Percentiles rank a stretch among this genome's conserved stretches.
Evolutionary conservation across 2,329 filamentous ascomycete species (phyloP).

Genomic region (Trichoderma sp.): DNA sequence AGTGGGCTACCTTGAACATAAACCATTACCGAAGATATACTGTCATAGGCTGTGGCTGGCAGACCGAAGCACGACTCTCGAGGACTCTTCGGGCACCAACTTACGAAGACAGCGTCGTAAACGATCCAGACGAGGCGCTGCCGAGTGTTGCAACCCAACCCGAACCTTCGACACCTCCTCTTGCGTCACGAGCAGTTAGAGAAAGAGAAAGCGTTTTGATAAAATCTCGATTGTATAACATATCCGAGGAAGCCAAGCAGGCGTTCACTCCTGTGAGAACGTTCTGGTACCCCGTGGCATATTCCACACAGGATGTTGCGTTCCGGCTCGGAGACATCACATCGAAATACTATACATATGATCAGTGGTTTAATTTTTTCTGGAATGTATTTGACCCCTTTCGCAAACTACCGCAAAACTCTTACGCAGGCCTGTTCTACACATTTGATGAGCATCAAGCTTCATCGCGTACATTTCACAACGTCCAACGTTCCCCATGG

Average conservation of each 20-base stretch:
- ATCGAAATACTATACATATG: conserved; percentile 24
- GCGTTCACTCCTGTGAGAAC: conserved; percentile 29
- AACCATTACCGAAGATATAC: conserved; percentile 53
- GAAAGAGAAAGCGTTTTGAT: not conserved
- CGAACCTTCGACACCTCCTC: not conserved
- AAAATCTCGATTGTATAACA: not conserved
- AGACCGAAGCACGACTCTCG: conserved; percentile 24
- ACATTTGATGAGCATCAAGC: conserved; percentile 42
- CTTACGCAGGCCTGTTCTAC: conserved; percentile 46
- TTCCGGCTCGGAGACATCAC: conserved; percentile 25
- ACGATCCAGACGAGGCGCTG: conserved; percentile 36
- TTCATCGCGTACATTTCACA: conserved; percentile 17
- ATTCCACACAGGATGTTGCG: conserved; percentile 31
- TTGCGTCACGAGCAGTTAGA: not conserved
- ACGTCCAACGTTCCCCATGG: conserved; percentile 46
- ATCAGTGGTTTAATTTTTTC: conserved; percentile 27
- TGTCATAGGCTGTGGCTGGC: conserved; percentile 48
- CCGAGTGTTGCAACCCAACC: not conserved
- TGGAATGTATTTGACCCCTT: not conserved
- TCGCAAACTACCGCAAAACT: conserved; percentile 23
- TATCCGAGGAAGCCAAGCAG: not conserved
- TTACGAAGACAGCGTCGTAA: conserved; percentile 35
- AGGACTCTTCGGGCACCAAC: conserved; percentile 26
- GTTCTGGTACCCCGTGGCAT: conserved; percentile 42
- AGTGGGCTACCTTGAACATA: conserved; percentile 50